Base-by-base conservation (phyloP, 1,284 basidiomycete genomes). In the Leccinum laetum region DNA sequence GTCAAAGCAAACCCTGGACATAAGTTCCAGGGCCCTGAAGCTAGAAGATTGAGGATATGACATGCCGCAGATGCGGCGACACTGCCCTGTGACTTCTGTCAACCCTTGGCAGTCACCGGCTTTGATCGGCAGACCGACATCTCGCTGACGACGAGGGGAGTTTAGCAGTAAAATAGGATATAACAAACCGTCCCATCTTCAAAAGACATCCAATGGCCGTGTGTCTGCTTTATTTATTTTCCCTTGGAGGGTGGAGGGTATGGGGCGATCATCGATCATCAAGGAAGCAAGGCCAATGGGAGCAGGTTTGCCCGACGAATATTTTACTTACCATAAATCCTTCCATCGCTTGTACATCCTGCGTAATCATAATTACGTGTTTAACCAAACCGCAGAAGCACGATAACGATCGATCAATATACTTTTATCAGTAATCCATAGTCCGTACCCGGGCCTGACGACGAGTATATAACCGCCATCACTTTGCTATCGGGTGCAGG, bases 31-130 rank as follows among this genome's bases (percentile, higher is more conserved):
- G 0, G 70, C 76, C 41, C 79, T 49, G 46, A 49, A 21, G 46
- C 44, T n/a, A 49, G 46, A 18, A 49, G n/a, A 11, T 49, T 49
- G 46, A 49, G 11, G 46, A 18, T 18, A 18, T 49, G 83, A 18
- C 79, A 80, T 53, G 79, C 82, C 24, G 83, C 84, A 11, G 83
- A 85, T 35, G 35, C 64, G 83, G 83, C 4, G 78, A 84, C 58
- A 41, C 39, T 49, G 46, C 18, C 46, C 44, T 46, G 44, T 46
- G 44, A 46, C 18, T 81, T 83, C 29, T 83, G 81, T 65, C 75
- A 77, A 29, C 68, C 79, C 57, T 76, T 83, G 63, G 69, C 44
- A 10, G 44, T 46, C 39, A 41, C 39, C 39, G 84, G 83, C 10
- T 77, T 83, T 66, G 82, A 81, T 72, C 79, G 83, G 65, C 73